Conservation (phyloP, 176 grass and related monocot species). For the Carex littledalei region DNA sequence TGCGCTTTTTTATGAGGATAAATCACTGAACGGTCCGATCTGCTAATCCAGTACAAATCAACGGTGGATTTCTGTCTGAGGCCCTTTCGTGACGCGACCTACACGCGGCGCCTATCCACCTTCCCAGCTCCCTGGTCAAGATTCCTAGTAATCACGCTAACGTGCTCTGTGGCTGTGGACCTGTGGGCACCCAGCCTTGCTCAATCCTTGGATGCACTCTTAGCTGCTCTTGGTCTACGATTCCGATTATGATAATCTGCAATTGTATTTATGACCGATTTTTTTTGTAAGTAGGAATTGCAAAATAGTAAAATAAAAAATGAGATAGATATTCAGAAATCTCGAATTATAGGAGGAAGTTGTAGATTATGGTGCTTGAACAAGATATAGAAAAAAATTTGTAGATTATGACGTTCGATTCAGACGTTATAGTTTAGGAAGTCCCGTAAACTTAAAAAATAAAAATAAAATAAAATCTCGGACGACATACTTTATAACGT, state of each 20-base stretch:
- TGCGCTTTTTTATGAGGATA: neutral
- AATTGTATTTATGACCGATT: neutral
- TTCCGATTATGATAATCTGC: neutral
- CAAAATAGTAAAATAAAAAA: too few species aligned
- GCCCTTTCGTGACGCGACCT: neutral
- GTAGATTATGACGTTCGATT: too few species aligned
- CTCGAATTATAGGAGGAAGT: too few species aligned
- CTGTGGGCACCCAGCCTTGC: neutral
- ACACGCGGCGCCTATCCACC: neutral
- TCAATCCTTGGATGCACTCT: neutral
- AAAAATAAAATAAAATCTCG: too few species aligned
- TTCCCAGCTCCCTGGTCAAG: neutral
- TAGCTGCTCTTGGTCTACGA: neutral
- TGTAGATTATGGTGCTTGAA: too few species aligned
- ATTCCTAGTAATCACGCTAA: neutral
- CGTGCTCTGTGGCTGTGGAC: neutral
- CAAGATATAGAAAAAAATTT: too few species aligned
- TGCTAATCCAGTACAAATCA: neutral
- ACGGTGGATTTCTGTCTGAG: neutral
- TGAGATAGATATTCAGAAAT: too few species aligned
- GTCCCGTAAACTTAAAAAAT: too few species aligned
- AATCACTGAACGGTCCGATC: neutral
- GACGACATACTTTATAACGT: too few species aligned
- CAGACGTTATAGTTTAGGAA: too few species aligned
- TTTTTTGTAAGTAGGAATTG: too few species aligned